These are phyloP conservation scores for Fusarium subtropicale DNA, from an alignment of 2,329 filamentous ascomycete genomes.

Conservation along the genomic window DNA sequence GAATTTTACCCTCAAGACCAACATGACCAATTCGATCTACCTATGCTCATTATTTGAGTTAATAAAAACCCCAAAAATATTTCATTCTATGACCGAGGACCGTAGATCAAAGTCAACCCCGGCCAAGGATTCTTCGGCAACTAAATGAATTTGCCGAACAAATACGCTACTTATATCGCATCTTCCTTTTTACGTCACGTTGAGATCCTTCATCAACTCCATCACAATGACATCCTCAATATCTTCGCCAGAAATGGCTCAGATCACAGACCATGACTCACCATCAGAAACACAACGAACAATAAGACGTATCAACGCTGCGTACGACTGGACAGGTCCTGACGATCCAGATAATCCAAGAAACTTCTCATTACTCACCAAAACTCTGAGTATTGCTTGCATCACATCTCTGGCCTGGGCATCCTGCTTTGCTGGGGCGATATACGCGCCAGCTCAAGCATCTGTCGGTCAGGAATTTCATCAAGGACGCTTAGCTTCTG, in stretches of 20 bases:
- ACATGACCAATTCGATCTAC: neutral
- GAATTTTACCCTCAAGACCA: neutral
- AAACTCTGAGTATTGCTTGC: slow-evolving; percentile 15
- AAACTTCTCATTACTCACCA: slow-evolving; percentile 10
- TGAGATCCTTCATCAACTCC: neutral
- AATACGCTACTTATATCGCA: neutral
- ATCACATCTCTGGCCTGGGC: slow-evolving; percentile 20
- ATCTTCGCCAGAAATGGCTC: slow-evolving; percentile 1
- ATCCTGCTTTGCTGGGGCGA: slow-evolving; percentile 19
- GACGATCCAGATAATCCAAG: slow-evolving; percentile 29
- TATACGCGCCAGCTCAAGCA: slow-evolving; percentile 25
- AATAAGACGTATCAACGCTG: slow-evolving; percentile 33
- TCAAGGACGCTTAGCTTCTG: neutral
- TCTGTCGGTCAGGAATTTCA: slow-evolving; percentile 12
- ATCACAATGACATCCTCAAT: neutral
- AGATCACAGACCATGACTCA: neutral
- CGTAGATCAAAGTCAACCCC: neutral
- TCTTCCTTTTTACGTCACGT: neutral
- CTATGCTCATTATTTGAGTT: no score
- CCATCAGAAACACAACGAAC: neutral
- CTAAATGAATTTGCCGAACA: neutral
- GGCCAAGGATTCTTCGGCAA: neutral
- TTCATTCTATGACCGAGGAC: neutral
- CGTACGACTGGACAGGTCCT: slow-evolving; percentile 31
- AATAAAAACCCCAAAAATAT: neutral